Percentiles rank a stretch among this genome's conserved stretches.
Conservation (phyloP, 2,329 filamentous ascomycete species). For the Pyrenochaeta sp. region DNA sequence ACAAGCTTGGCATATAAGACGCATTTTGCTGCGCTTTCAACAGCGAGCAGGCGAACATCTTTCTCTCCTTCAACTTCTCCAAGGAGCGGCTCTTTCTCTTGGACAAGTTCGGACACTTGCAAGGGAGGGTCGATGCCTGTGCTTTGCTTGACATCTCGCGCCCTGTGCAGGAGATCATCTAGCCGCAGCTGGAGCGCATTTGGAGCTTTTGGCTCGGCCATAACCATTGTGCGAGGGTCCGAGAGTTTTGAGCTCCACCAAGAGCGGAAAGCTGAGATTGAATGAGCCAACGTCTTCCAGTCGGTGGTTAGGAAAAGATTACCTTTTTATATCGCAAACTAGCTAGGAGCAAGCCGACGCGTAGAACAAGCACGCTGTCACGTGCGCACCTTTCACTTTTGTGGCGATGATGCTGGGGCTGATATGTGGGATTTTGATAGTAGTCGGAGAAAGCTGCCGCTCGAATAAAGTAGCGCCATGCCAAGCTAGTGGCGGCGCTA, state of each 20-base stretch:
- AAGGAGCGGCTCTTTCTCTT: slow-evolving; percentile 37
- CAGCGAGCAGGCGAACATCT: slow-evolving; percentile 67
- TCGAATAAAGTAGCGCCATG: slow-evolving; percentile 19
- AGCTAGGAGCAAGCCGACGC: too few relatives aligned
- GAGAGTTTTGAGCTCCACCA: slow-evolving; percentile 8
- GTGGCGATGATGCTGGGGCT: slow-evolving; percentile 4
- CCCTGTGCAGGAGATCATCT: slow-evolving; percentile 50
- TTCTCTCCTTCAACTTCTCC: slow-evolving; percentile 46
- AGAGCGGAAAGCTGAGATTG: slow-evolving; percentile 2
- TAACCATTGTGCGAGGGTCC: slow-evolving; percentile 32
- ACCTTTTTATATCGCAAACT: too few relatives aligned
- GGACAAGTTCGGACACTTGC: slow-evolving; percentile 49
- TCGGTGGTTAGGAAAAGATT: too few relatives aligned
- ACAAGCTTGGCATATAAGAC: slow-evolving; percentile 83
- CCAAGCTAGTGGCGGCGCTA: slow-evolving; percentile 7
- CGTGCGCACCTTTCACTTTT: neutral
- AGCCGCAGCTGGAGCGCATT: slow-evolving; percentile 44
- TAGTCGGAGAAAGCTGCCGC: slow-evolving; percentile 14
- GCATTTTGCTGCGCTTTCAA: slow-evolving; percentile 84
- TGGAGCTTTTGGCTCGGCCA: slow-evolving; percentile 30
- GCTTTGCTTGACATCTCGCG: slow-evolving; percentile 49
- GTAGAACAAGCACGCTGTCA: neutral
- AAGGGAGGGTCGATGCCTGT: slow-evolving; percentile 55
- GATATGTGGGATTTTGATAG: slow-evolving; percentile 9
- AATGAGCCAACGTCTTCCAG: too few relatives aligned